A percentile compares a stretch with the other conserved stretches of the same genome.
These are phyloP conservation scores for Hypoxylon sp. DNA, from an alignment of 2,329 filamentous ascomycete genomes.

Conservation along the genomic window DNA sequence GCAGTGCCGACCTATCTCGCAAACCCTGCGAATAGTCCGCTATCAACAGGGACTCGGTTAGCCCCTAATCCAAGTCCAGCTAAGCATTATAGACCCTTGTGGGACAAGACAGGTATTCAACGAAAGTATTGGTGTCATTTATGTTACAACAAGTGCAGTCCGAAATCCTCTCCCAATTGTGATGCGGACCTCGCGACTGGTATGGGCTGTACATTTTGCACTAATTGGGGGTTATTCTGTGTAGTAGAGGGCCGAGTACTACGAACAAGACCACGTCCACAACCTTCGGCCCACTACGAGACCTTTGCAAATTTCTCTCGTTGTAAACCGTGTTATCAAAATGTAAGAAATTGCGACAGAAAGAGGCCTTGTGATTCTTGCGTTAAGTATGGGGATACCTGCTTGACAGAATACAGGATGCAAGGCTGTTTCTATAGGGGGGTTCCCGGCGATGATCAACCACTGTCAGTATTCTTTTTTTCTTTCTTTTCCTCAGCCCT, in stretches of 20 bases:
- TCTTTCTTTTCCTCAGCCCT: not conserved
- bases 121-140: not conserved
- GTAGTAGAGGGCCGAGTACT: not conserved
- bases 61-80: no score
- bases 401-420: not conserved
- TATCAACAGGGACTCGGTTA: no score
- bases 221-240: not conserved
- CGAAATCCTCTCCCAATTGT: not conserved
- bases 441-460: constrained; percentile 43
- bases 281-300: no score
- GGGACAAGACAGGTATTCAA: no score
- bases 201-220: not conserved
- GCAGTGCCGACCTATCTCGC: no score
- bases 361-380: constrained; percentile 38
- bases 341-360: constrained; percentile 17
- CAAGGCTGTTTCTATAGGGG: constrained; percentile 25
- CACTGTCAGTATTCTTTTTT: constrained; percentile 30
- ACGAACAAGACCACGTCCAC: not conserved
- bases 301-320: no score
- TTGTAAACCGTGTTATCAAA: not conserved
- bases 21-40: no score
- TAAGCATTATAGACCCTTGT: no score
- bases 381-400: not conserved
- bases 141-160: not conserved
- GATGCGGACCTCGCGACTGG: not conserved